Conservation (phyloP, 139 green algal species). For the Asterochloris sp. region DNA sequence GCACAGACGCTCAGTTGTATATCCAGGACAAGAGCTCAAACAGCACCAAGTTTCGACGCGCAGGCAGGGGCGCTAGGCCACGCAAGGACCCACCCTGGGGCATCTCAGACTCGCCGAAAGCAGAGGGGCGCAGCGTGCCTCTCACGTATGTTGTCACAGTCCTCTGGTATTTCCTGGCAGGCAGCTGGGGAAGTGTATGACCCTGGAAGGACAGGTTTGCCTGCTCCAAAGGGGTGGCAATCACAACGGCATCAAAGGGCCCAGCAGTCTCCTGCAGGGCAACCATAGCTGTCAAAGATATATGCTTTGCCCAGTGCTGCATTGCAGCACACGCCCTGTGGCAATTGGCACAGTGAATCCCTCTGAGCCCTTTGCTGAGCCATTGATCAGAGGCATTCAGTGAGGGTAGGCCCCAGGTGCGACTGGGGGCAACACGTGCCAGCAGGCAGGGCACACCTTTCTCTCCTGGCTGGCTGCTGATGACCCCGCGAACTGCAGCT, state of each 20-base stretch:
- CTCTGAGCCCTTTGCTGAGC: neutral
- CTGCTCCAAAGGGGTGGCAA: conserved; percentile 41
- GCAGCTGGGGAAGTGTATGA: conserved; percentile 3
- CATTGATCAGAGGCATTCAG: neutral
- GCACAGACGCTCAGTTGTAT: neutral
- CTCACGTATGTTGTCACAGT: conserved; percentile 51
- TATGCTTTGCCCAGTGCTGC: too few species aligned
- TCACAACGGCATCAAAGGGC: conserved; percentile 45
- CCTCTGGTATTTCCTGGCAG: conserved; percentile 39
- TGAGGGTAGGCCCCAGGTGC: neutral
- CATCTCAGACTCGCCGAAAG: conserved; percentile 29
- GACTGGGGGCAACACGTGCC: neutral
- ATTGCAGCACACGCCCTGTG: too few species aligned
- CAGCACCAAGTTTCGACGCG: neutral
- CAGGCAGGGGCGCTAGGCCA: neutral
- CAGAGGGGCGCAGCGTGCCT: conserved; percentile 34
- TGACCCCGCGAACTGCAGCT: neutral
- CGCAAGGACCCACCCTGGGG: neutral
- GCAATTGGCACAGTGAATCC: neutral
- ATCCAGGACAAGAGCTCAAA: neutral
- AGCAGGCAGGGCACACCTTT: neutral
- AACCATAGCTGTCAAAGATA: neutral
- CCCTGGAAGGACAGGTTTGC: conserved; percentile 22
- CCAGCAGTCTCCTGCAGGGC: neutral
- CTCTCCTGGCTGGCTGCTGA: too few species aligned